Evolutionary conservation across 441 rosid species (phyloP).

Genomic region (California macrophylla): DNA sequence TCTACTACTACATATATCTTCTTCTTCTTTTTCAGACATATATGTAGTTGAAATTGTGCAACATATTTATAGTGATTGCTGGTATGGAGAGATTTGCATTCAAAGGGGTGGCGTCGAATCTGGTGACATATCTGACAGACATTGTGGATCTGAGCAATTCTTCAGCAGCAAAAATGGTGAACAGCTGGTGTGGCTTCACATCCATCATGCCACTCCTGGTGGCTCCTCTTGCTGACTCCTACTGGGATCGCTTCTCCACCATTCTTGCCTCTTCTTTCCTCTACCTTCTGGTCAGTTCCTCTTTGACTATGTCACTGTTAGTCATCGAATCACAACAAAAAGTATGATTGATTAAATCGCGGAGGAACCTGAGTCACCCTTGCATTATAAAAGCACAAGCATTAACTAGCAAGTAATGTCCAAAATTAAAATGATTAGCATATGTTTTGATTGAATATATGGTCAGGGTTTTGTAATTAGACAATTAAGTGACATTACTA

Average conservation of each 20-base stretch:
- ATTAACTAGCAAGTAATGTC: neutral
- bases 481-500: too few relatives aligned
- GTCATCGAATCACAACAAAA: neutral
- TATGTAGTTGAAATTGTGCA: neutral
- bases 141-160: conserved; percentile 73
- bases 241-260: conserved; percentile 65
- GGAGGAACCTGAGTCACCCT: conserved; percentile 17
- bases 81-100: conserved; percentile 90
- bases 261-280: conserved; percentile 58
- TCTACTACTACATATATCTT: too few relatives aligned
- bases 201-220: conserved; percentile 70
- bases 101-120: conserved; percentile 88
- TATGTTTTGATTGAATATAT: neutral
- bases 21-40: too few relatives aligned
- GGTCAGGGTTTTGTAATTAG: neutral
- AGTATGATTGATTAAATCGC: neutral
- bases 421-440: neutral
- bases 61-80: conserved; percentile 58
- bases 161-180: conserved; percentile 77
- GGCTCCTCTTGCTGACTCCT: conserved; percentile 74
- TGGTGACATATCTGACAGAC: conserved; percentile 82
- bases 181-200: conserved; percentile 82
- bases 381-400: neutral
- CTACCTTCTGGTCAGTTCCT: conserved; percentile 52
- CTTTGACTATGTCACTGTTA: neutral